Evolutionary conservation across 345 rosid species (phyloP).

Genomic region (Eucalyptus sp.): DNA sequence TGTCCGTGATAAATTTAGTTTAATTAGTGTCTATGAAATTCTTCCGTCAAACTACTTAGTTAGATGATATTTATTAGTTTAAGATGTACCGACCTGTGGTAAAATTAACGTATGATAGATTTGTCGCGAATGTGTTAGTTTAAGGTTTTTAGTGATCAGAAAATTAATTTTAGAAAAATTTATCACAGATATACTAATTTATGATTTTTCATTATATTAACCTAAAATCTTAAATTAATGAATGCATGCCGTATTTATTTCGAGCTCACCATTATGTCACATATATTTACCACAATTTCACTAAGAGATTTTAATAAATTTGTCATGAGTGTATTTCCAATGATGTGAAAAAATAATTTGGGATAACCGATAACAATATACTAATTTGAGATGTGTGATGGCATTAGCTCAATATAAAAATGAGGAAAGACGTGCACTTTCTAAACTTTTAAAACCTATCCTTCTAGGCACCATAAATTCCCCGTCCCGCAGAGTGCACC

Average conservation of each 20-base stretch:
- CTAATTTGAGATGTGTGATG: rapidly evolving
- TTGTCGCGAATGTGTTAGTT: no score
- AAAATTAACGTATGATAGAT: no score
- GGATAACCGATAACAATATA: not conserved
- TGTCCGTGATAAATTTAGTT: no score
- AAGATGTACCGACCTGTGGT: no score
- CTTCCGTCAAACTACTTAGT: no score
- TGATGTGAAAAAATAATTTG: not conserved
- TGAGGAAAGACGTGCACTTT: not conserved
- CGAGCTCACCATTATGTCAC: not conserved
- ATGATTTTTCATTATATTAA: no score
- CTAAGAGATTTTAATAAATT: not conserved
- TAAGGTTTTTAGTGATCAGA: no score
- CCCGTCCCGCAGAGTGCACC: rapidly evolving
- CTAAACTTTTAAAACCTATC: not conserved
- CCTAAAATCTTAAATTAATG: not conserved
- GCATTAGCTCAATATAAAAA: not conserved
- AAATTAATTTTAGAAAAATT: no score
- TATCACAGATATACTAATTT: no score
- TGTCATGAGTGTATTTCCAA: not conserved
- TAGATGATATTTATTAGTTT: no score
- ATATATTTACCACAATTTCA: not conserved
- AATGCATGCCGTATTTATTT: not conserved
- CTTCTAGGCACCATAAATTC: not conserved
- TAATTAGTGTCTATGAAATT: no score